Percentiles rank a stretch among this genome's conserved stretches.
phyloP scores from a whole-genome alignment of 176 grass and related monocot genomes.

The Metroxylon sagu region DNA sequence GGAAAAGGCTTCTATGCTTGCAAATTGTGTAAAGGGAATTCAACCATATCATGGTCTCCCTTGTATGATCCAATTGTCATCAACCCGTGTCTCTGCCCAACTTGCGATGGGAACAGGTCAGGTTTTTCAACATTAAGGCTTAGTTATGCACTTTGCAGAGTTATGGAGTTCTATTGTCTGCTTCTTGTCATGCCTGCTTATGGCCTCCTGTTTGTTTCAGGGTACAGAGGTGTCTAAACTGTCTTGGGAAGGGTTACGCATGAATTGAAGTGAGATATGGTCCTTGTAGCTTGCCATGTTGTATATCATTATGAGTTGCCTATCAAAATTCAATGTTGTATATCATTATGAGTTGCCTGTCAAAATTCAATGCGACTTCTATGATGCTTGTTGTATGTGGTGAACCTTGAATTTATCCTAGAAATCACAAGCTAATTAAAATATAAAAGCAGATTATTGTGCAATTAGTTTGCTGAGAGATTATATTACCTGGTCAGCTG shows the following conservation, averaged over 20 bases:
- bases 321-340: too few relatives aligned
- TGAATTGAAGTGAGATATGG: conserved; percentile 16
- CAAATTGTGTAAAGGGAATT: conserved; percentile 67
- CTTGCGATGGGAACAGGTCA: conserved; percentile 77
- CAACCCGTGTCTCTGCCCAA: conserved; percentile 87
- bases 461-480: too few relatives aligned
- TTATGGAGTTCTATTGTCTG: not conserved
- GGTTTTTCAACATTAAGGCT: conserved; percentile 2
- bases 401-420: too few relatives aligned
- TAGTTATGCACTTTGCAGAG: not conserved
- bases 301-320: too few relatives aligned
- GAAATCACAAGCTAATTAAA: too few relatives aligned
- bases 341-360: too few relatives aligned
- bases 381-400: too few relatives aligned
- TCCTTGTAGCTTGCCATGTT: too few relatives aligned
- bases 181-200: not conserved
- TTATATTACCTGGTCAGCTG: too few relatives aligned
- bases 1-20: conserved; percentile 74
- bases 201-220: conserved; percentile 16
- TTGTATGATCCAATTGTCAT: conserved; percentile 79
- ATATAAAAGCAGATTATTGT: too few relatives aligned
- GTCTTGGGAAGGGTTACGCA: conserved; percentile 59
- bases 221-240: conserved; percentile 83
- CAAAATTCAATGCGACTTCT: too few relatives aligned
- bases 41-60: conserved; percentile 76